Evolutionary conservation across 2,329 filamentous ascomycete species (phyloP), one percentile per base, ranked within the genome.

Genomic region (Talaromyces sp.): DNA sequence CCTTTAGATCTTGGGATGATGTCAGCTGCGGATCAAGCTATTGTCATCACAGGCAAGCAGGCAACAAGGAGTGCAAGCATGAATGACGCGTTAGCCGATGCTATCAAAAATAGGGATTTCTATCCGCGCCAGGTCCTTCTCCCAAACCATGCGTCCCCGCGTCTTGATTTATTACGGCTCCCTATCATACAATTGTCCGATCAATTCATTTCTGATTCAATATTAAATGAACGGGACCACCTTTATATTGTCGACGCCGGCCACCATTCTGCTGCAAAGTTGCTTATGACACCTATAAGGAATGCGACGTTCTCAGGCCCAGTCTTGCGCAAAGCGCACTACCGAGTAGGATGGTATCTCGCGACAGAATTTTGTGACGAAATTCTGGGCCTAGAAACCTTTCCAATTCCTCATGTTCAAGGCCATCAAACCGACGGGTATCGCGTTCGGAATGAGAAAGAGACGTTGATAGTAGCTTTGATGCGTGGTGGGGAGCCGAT

Each of bases 401-500:
- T 78, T 68, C 2, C 64, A 0, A 85, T 87, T 14, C 64, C 67
- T 0, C 84, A 88, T 66, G 85, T 88, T 0, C 83, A 86, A 66
- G 83, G 81, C 3, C 66, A 80, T 37, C 6, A 66, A 1, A 81
- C 78, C 0, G 71, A 31, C 0, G 86, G 86, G 0, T 76, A 83
- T 69, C 79, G 75, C 6, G 75, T 89, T 1, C 64, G 50, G 0
- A 31, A 82, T 62, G 86, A 89, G 70, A 8, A 74, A 1, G 62
- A 75, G 9, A 89, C 85, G 0, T 65, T 79, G 0, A 87, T 90
- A 56, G 75, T 89, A 0, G 79, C 86, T 0, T 67, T 89, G n/a
- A 89, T 89, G 86, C 84, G 86, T 9, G 86, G 84, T 1, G 87
- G 86, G 9, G 86, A 88, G 67, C 80, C 86, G 0, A 86, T 90